A percentile compares a stretch with the other conserved stretches of the same genome.
These are phyloP conservation scores for Prunus persica DNA, from an alignment of 306 rosid species.

Conservation along the genomic window Prunus_persica_NCBIv2 NC_034015.1:4329501-4330000, in stretches of 20 bases:
- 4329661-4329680: background rate
- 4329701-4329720: background rate
- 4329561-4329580: conserved; percentile 51
- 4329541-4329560: conserved; percentile 61
- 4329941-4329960: background rate
- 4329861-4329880: too few relatives aligned
- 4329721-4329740: too few relatives aligned
- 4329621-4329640: conserved; percentile 57
- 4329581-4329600: conserved; percentile 53
- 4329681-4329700: background rate
- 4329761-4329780: too few relatives aligned
- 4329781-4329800: too few relatives aligned
- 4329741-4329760: too few relatives aligned
- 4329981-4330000: too few relatives aligned
- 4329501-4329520: background rate
- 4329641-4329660: conserved; percentile 6
- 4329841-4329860: too few relatives aligned
- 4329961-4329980: background rate
- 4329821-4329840: too few relatives aligned
- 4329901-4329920: background rate
- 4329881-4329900: background rate
- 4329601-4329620: conserved; percentile 54
- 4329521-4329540: background rate
- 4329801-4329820: too few relatives aligned
- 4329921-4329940: background rate